Conservation (phyloP, 345 rosid species). For the Adansonia digitata region DNA sequence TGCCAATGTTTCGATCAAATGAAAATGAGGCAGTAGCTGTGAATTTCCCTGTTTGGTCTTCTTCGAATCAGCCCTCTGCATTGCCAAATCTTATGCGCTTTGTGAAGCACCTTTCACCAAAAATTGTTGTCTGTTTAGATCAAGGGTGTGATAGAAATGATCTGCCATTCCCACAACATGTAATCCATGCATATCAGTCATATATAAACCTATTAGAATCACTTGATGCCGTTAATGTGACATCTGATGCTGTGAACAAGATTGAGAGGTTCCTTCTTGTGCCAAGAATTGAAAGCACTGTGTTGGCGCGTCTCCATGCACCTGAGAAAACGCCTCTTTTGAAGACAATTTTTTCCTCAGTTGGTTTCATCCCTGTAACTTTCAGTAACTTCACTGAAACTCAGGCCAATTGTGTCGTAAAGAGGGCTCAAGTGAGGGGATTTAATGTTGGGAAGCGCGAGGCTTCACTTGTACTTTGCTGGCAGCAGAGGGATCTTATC, state of each 20-base stretch:
- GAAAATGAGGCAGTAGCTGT: constrained; percentile 45
- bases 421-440: constrained; percentile 45
- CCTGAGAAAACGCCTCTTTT: constrained; percentile 46
- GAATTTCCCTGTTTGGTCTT: constrained; percentile 43
- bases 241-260: constrained; percentile 40
- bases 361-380: constrained; percentile 39
- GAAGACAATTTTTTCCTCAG: constrained; percentile 41
- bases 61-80: constrained; percentile 32
- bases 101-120: constrained; percentile 46
- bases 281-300: constrained; percentile 43
- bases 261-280: constrained; percentile 48
- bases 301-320: constrained; percentile 39
- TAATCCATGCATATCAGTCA: constrained; percentile 41
- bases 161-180: constrained; percentile 41
- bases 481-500: constrained; percentile 46
- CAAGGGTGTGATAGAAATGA: constrained; percentile 40
- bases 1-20: constrained; percentile 31
- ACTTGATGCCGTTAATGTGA: constrained; percentile 38
- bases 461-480: constrained; percentile 42
- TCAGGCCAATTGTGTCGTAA: constrained; percentile 48
- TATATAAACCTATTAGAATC: constrained; percentile 39
- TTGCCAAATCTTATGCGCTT: constrained; percentile 38
- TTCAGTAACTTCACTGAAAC: no score
- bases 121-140: constrained; percentile 43
- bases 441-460: constrained; percentile 53